Evolutionary conservation across 2,329 filamentous ascomycete genomes (phyloP), one percentile per base, ranked within the genome.

Genomic region (Exophiala mesophila): DNA sequence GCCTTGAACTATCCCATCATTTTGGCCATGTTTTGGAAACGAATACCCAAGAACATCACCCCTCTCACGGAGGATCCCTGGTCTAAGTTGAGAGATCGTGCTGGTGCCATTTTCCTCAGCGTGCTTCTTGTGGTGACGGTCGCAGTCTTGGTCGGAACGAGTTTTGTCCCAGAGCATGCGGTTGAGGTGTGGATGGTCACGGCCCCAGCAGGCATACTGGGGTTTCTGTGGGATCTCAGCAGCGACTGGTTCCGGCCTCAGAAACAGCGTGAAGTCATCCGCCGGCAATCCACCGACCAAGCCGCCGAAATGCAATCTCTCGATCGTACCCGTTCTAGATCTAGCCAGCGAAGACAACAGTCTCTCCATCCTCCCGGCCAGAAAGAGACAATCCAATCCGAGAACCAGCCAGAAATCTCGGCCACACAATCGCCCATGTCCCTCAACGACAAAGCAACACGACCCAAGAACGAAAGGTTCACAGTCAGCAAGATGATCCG

Each of bases 131-230:
- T 56, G 24, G 41, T 54, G 17, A 56, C 53, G 5, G 47, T 56
- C 13, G 45, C 45, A 7, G 49, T 56, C n/a, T 40, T 56, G n/a
- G 52, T 56, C 13, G 53, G 53, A 3, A 56, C 53, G 20, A 56
- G 52, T 31, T 56, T 56, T 31, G 53, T 56, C 10, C 53, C 52
- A n/a, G 39, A 42, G 3, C 47, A 53, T 30, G 45, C 41, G 13
- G 53, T 53, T 8, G 43, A 56, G 31, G 53, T 56, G 5, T 56
- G 53, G 53, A 54, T 54, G 53, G 50, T 56, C 10, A 56, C 53
- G 4, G 45, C 47, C 10, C 53, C 53, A 9, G 52, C 53, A 15
- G 53, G 53, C 10, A 44, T 53, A 1, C 35, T 49, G 38, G 53
- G 49, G 2, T 54, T 56, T 28, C 12, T 47, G n/a, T 54, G 53